These are phyloP conservation scores for Sporothrix protearum DNA, from an alignment of 2,329 filamentous ascomycete genomes.

Conservation along the genomic window DNA sequence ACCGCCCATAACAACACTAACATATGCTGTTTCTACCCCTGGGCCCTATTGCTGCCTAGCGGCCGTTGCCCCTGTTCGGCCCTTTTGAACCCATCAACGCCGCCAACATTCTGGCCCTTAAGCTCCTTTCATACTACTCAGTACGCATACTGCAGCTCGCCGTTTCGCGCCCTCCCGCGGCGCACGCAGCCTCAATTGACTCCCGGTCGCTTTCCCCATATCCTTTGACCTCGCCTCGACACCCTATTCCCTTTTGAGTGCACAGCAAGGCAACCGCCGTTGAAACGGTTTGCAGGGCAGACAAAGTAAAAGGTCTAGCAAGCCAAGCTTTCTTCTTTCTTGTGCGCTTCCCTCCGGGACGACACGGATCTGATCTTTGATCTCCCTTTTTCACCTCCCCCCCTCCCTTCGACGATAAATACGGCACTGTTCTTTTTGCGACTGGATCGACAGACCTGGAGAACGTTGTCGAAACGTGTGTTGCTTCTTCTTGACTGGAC, in stretches of 20 bases:
- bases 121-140: no score
- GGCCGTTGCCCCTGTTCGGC: slow-evolving; percentile 5
- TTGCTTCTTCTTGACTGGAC: no score
- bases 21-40: not conserved
- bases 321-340: not conserved
- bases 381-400: not conserved
- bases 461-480: not conserved
- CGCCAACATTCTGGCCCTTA: not conserved
- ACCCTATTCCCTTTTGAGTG: not conserved
- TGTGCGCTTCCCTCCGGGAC: not conserved
- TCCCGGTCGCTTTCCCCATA: not conserved
- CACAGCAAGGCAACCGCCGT: slow-evolving; percentile 7
- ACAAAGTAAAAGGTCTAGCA: not conserved
- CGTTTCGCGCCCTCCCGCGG: not conserved
- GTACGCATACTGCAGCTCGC: not conserved
- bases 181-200: slow-evolving; percentile 12
- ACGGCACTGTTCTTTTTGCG: not conserved
- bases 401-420: not conserved
- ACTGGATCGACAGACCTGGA: slow-evolving; percentile 3
- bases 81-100: not conserved
- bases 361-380: not conserved
- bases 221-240: not conserved
- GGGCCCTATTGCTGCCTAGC: slow-evolving; percentile 13
- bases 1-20: no score
- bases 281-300: not conserved